Conservation (phyloP, 2,329 filamentous ascomycete species). For the Microcyclospora pomicola region DNA sequence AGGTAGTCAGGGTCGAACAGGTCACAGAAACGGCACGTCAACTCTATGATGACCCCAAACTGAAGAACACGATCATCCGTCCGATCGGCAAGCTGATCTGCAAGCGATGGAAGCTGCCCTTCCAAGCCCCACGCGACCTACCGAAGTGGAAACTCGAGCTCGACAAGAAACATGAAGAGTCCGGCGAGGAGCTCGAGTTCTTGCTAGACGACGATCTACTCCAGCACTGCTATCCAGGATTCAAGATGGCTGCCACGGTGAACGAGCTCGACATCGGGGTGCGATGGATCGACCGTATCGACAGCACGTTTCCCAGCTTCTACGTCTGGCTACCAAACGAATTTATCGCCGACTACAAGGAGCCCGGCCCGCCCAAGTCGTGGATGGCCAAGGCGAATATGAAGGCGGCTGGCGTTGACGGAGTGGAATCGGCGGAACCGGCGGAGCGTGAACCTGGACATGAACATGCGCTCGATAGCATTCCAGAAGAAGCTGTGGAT, state of each 20-base stretch:
- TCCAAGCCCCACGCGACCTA: conserved; percentile 15
- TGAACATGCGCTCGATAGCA: conserved; percentile 1
- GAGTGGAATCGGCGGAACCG: background rate
- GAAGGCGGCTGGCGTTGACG: conserved; percentile 1
- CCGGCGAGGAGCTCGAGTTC: conserved; percentile 34
- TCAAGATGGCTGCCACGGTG: conserved; percentile 30
- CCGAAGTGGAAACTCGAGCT: too few species aligned
- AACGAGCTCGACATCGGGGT: conserved; percentile 18
- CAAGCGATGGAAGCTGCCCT: conserved; percentile 34
- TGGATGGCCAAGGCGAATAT: conserved; percentile 13
- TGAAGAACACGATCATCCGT: conserved; percentile 27
- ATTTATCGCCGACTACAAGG: conserved; percentile 20
- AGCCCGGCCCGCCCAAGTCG: conserved; percentile 14
- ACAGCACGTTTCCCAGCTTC: conserved; percentile 29
- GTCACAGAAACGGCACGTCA: conserved; percentile 31
- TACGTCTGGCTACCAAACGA: conserved; percentile 33
- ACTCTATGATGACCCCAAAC: conserved; percentile 32
- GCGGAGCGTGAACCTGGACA: background rate
- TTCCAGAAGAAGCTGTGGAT: too few species aligned
- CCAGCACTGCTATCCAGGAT: conserved; percentile 44
- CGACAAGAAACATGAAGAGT: too few species aligned
- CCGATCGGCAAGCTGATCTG: conserved; percentile 42
- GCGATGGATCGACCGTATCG: conserved; percentile 25
- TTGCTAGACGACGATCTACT: conserved; percentile 53
- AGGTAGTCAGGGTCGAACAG: conserved; percentile 42